A percentile compares a stretch with the other conserved stretches of the same genome.
phyloP scores from a whole-genome alignment of 1,139 yeast species.

The Sugiyamaella pinicola region DNA sequence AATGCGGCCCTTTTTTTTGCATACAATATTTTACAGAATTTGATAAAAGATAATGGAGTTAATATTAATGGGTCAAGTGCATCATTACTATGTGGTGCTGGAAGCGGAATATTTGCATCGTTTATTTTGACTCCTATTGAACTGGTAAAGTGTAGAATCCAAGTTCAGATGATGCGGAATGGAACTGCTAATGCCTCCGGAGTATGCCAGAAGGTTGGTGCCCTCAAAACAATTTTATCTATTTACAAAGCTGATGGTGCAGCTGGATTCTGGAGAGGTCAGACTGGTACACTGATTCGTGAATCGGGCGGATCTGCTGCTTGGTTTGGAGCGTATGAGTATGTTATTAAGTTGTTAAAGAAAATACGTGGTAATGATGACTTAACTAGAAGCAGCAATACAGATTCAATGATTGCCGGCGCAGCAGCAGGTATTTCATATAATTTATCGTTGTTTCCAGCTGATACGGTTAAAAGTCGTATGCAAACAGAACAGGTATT shows the following conservation, averaged over 20 bases:
- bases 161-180: constrained; percentile 54
- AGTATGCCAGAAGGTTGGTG: constrained; percentile 4
- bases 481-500: constrained; percentile 67
- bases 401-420: constrained; percentile 71
- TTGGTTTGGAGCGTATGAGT: constrained; percentile 91
- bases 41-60: constrained; percentile 32
- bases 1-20: constrained; percentile 71
- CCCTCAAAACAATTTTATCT: constrained; percentile 12
- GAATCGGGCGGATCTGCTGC: constrained; percentile 91
- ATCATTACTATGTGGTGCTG: constrained; percentile 64
- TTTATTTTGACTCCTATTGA: constrained; percentile 89
- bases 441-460: constrained; percentile 80
- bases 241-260: constrained; percentile 53
- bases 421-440: constrained; percentile 85
- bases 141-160: constrained; percentile 82
- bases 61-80: constrained; percentile 8
- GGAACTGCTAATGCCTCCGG: neutral
- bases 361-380: constrained; percentile 32
- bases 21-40: constrained; percentile 53
- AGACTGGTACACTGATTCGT: constrained; percentile 76
- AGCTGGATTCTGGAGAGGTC: constrained; percentile 78
- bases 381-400: constrained; percentile 47
- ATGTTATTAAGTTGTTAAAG: constrained; percentile 48
- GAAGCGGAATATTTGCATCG: constrained; percentile 82
- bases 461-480: constrained; percentile 85